phyloP scores from a whole-genome alignment of 805 yeast species.

The Diddensiella santjacobensis region DNA sequence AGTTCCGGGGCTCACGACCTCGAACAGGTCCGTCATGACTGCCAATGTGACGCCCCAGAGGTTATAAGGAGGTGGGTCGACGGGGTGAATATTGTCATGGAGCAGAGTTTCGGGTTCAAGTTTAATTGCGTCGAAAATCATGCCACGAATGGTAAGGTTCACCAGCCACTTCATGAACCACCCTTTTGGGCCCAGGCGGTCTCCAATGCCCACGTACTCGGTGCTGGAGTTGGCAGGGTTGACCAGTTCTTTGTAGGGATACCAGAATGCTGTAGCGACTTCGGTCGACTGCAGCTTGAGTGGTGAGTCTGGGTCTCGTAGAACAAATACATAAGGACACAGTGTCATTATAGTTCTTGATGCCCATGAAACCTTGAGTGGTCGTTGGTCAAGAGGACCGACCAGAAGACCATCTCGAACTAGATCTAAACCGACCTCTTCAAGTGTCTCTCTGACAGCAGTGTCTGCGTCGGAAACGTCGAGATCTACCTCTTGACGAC shows the following conservation, averaged over 20 bases:
- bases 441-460: constrained; percentile 36
- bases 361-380: constrained; percentile 34
- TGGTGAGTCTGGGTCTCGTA: constrained; percentile 23
- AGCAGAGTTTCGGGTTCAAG: constrained; percentile 18
- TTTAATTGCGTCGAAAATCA: constrained; percentile 30
- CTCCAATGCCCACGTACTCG: constrained; percentile 25
- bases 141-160: constrained; percentile 21
- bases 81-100: constrained; percentile 5
- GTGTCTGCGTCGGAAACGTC: constrained; percentile 34
- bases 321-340: constrained; percentile 35
- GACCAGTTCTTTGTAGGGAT: constrained; percentile 29
- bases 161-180: constrained; percentile 12
- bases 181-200: constrained; percentile 21
- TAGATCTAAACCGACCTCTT: constrained; percentile 40
- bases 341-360: constrained; percentile 32
- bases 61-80: constrained; percentile 27
- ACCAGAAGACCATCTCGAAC: constrained; percentile 25
- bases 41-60: constrained; percentile 40
- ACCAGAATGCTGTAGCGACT: constrained; percentile 38
- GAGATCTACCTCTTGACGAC: constrained; percentile 33
- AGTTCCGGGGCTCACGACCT: constrained; percentile 23
- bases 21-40: constrained; percentile 32
- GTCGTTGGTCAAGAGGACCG: constrained; percentile 36
- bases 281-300: constrained; percentile 33
- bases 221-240: constrained; percentile 16